These are phyloP conservation scores for Aspergillus sp. DNA, from an alignment of 2,329 filamentous ascomycete genomes.

Conservation along the genomic window DNA sequence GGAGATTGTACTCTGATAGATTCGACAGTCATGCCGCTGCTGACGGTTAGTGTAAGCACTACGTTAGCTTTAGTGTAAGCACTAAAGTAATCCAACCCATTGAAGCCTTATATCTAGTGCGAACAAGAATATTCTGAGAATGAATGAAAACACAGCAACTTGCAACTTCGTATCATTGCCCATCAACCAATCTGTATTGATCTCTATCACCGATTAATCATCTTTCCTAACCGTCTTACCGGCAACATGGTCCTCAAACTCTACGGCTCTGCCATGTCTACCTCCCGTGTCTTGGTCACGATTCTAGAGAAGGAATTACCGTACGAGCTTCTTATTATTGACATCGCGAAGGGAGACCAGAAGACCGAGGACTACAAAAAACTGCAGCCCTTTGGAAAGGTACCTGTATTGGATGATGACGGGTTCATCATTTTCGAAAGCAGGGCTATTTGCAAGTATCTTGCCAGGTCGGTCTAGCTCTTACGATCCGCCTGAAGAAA, in stretches of 20 bases:
- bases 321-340: not conserved
- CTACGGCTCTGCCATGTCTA: slow-evolving; percentile 1
- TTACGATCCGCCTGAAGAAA: too few species aligned
- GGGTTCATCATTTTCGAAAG: slow-evolving; percentile 1
- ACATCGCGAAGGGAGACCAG: not conserved
- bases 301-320: not conserved
- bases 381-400: not conserved
- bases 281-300: not conserved
- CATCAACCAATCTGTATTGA: too few species aligned
- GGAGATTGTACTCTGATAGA: too few species aligned
- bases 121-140: too few species aligned
- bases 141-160: too few species aligned
- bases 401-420: not conserved
- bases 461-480: not conserved
- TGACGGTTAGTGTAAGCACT: too few species aligned
- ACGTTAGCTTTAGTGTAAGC: too few species aligned
- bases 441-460: not conserved
- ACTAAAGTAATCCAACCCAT: too few species aligned
- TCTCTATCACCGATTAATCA: too few species aligned
- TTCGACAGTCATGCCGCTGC: too few species aligned
- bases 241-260: slow-evolving; percentile 1
- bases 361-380: not conserved
- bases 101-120: too few species aligned
- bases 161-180: too few species aligned
- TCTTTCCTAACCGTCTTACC: not conserved